Evolutionary conservation across 257 asterid species (phyloP), one percentile per base, ranked within the genome.

Genomic region (Asclepias syriaca): DNA sequence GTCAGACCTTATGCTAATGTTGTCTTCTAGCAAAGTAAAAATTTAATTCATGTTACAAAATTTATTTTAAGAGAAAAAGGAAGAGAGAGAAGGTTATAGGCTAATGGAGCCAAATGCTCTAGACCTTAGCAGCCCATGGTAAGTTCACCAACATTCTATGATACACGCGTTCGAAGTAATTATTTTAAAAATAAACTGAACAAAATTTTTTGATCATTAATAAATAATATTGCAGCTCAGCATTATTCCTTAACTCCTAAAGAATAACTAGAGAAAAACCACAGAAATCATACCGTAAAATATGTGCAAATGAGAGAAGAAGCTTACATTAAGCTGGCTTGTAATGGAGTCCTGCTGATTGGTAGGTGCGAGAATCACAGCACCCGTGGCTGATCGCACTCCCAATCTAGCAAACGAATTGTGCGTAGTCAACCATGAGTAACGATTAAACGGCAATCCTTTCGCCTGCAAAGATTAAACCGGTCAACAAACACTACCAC

Each of bases 331-430:
- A 75, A 94, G 96, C 87, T 91, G 99, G 73, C 80, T 76, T 43
- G 97, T 86, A 46, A 94, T 68, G 81, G 97, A 81, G 85, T 94
- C 99, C 83, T 94, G 99, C 79, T 91, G 97, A 78, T 91, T 94
- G 74, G 77, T 74, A 6, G 96, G 92, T 51, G 97, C 72, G 70
- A 94, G 60, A 70, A 89, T 82, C 22, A 84, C 77, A 72, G 85
- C 72, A 34, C 96, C 95, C 0, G 95, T 89, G 37, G 89, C 82
- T n/a, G 97, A 94, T 70, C 55, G 87, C 50, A 77, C 86, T 60
- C 94, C 94, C 78, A 87, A 48, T 85, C 78, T 88, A 21, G 97
- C 96, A 43, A 87, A 89, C 37, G 99, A 76, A 66, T 89, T 91
- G 85, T 89, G 98, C 39, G 97, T 87, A 3, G 96, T 94, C 70